Conservation (phyloP, 345 rosid species). For the Lepidium didymum region DNA sequence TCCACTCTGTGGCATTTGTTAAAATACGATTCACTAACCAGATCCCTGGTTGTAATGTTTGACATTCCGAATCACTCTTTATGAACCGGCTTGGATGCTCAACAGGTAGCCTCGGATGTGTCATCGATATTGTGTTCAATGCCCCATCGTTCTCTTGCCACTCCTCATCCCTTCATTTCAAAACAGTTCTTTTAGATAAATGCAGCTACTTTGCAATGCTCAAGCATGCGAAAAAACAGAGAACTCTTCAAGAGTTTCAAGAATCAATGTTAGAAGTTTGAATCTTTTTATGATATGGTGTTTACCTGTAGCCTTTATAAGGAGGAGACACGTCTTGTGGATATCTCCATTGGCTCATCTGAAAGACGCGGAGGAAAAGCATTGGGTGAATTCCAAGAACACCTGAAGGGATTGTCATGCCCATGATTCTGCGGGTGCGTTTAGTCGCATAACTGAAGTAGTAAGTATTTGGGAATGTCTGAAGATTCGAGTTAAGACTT, state of each 20-base stretch:
- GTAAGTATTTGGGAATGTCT: conserved; percentile 70
- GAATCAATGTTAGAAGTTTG: not conserved
- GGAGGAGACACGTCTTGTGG: conserved; percentile 69
- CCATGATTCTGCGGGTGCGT: conserved; percentile 65
- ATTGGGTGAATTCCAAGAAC: conserved; percentile 78
- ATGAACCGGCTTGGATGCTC: conserved; percentile 63
- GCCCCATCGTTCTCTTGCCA: conserved; percentile 99
- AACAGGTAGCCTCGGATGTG: conserved; percentile 79
- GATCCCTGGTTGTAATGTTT: conserved; percentile 67
- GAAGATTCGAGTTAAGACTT: conserved; percentile 49
- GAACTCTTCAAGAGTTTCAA: not conserved
- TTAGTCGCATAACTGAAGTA: conserved; percentile 97
- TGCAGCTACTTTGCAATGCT: not conserved
- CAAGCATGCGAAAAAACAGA: not conserved
- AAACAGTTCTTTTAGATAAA: not conserved
- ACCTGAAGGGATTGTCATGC: conserved; percentile 75
- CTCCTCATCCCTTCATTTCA: conserved; percentile 69
- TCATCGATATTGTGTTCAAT: conserved; percentile 88
- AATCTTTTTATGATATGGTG: not conserved
- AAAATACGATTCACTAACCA: conserved; percentile 49
- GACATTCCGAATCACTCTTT: conserved; percentile 56
- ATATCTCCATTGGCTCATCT: conserved; percentile 80
- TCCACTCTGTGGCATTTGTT: not conserved
- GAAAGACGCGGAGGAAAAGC: conserved; percentile 79
- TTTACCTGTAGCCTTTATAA: conserved; percentile 90